A percentile compares a stretch with the other conserved stretches of the same genome.
These are phyloP conservation scores for Eucalyptus leucophloia DNA, from an alignment of 345 rosid species.

Conservation along the genomic window DNA sequence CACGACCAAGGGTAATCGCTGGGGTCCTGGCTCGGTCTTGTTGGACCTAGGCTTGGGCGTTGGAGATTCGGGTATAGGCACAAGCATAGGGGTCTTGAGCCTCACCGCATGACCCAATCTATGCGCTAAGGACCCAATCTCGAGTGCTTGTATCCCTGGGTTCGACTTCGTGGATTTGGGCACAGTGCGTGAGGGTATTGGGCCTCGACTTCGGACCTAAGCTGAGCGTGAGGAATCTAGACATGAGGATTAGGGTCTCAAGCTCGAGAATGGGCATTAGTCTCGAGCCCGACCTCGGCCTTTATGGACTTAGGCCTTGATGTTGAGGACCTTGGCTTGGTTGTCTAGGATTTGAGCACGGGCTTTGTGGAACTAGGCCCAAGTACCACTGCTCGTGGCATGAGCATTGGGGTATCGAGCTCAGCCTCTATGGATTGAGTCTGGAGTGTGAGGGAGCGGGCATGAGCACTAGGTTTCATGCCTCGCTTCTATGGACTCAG, in stretches of 20 bases:
- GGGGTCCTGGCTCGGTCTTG: too few relatives aligned
- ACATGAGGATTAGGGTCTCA: neutral
- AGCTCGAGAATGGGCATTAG: neutral
- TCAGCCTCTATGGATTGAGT: neutral
- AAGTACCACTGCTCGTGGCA: too few relatives aligned
- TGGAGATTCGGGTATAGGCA: too few relatives aligned
- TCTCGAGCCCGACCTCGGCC: neutral
- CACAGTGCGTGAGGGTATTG: accelerated
- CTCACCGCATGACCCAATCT: too few relatives aligned
- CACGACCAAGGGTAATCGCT: too few relatives aligned
- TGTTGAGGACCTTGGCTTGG: neutral
- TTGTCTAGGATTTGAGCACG: accelerated
- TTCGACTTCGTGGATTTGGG: neutral
- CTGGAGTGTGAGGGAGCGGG: accelerated
- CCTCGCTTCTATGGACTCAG: neutral
- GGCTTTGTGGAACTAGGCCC: neutral
- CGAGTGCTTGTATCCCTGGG: neutral
- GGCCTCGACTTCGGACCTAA: neutral
- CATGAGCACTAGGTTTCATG: neutral
- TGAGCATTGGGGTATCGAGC: neutral
- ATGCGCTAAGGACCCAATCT: too few relatives aligned
- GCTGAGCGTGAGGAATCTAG: neutral
- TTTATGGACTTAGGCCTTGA: neutral
- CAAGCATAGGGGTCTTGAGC: too few relatives aligned
- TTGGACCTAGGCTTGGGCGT: too few relatives aligned